These are phyloP conservation scores for Aureobasidium sp. DNA, from an alignment of 2,329 filamentous ascomycete genomes.

Conservation along the genomic window DNA sequence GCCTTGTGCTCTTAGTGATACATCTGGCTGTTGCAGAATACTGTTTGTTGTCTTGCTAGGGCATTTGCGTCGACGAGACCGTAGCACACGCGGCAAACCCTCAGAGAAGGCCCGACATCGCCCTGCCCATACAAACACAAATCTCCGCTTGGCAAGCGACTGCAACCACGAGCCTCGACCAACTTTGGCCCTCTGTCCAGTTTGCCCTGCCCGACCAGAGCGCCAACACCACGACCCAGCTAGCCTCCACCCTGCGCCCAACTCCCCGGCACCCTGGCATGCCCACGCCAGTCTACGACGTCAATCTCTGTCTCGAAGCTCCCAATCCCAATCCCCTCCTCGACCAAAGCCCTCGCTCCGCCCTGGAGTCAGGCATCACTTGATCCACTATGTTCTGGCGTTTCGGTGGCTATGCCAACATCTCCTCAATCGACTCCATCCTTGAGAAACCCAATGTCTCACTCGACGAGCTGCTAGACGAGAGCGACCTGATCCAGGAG, in stretches of 20 bases:
- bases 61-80: background rate
- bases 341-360: background rate
- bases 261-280: conserved; percentile 6
- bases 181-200: background rate
- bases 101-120: background rate
- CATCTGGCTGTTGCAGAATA: background rate
- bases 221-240: background rate
- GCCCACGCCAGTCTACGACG: background rate
- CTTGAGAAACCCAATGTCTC: conserved; percentile 93
- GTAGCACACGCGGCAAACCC: background rate
- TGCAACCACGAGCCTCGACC: background rate
- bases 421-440: conserved; percentile 91
- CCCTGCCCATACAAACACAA: background rate
- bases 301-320: background rate
- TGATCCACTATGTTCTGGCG: conserved; percentile 82
- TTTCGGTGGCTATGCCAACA: conserved; percentile 97
- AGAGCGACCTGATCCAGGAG: conserved; percentile 93
- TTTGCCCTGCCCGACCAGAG: background rate
- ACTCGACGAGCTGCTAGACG: conserved; percentile 90
- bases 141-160: conserved; percentile 2
- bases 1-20: background rate
- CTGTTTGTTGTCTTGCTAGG: background rate
- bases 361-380: conserved; percentile 4
- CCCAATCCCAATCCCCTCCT: background rate
- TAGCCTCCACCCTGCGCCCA: background rate